phyloP scores from a whole-genome alignment of 441 rosid genomes.

The Syzygium syzygioides region DNA sequence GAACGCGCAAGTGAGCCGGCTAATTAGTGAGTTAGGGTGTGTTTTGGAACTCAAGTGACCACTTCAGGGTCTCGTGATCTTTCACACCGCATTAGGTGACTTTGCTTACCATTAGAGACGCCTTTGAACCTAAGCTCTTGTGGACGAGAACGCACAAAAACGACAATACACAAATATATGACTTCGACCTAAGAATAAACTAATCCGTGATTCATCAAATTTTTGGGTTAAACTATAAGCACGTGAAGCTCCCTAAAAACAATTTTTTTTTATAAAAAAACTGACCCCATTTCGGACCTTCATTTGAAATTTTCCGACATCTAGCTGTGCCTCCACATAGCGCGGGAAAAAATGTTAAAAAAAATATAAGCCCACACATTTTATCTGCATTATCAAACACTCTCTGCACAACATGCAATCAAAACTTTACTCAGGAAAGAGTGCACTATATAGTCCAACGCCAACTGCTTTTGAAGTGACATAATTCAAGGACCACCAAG shows the following conservation, averaged over 20 bases:
- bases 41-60: too few relatives aligned
- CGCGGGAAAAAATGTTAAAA: not conserved
- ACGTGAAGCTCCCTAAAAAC: not conserved
- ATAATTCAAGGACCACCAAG: not conserved
- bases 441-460: not conserved
- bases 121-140: not conserved
- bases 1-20: not conserved
- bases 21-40: not conserved
- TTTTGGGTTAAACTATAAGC: not conserved
- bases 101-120: not conserved
- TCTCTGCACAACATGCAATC: not conserved
- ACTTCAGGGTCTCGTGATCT: not conserved
- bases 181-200: not conserved
- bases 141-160: not conserved
- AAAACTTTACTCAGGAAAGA: not conserved
- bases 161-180: not conserved
- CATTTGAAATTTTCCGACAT: fast-evolving
- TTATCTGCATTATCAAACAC: not conserved
- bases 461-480: not conserved
- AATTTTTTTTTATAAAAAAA: too few relatives aligned
- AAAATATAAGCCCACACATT: not conserved
- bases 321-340: not conserved
- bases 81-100: not conserved
- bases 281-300: fast-evolving
- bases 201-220: not conserved